A percentile compares a stretch with the other conserved stretches of the same genome.
Conservation (phyloP, 305 asterid genomes). For the Rubia balearica region DNA sequence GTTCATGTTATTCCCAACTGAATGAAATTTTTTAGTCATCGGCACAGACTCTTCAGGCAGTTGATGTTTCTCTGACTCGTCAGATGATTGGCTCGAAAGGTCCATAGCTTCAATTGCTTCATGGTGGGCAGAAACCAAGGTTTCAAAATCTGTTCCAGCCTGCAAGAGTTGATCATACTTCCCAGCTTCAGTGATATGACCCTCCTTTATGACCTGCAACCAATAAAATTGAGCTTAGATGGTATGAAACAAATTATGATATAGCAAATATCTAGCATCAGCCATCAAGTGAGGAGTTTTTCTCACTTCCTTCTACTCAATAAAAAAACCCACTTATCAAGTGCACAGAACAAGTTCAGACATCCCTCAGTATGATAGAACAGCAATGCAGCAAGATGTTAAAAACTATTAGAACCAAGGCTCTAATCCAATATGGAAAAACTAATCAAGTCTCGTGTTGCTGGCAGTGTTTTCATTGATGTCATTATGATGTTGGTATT, state of each 20-base stretch:
- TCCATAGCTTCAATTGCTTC: conserved; percentile 99
- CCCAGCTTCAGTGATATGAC: conserved; percentile 86
- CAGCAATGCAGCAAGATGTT: neutral
- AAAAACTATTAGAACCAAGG: neutral
- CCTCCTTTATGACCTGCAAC: conserved; percentile 82
- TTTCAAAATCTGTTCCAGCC: conserved; percentile 89
- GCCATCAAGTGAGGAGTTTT: neutral
- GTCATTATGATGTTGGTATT: neutral
- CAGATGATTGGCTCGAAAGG: conserved; percentile 46
- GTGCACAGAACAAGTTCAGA: neutral
- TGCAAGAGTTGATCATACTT: conserved; percentile 89
- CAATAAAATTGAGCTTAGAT: conserved; percentile 3
- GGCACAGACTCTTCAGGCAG: conserved; percentile 43
- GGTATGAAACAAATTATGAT: neutral
- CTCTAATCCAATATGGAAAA: neutral
- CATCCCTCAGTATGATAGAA: neutral
- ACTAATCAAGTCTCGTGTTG: neutral
- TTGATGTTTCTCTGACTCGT: conserved; percentile 50
- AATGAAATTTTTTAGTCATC: conserved; percentile 50
- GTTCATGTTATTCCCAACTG: conserved; percentile 45
- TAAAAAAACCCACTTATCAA: neutral
- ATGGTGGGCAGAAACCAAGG: conserved; percentile 87
- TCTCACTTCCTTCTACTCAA: neutral
- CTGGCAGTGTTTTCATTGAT: neutral
- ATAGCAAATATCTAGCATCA: conserved; percentile 3